Evolutionary conservation across 2,329 filamentous ascomycete genomes (phyloP), one percentile per base, ranked within the genome.

Genomic region (Fusarium guadeloupense): DNA sequence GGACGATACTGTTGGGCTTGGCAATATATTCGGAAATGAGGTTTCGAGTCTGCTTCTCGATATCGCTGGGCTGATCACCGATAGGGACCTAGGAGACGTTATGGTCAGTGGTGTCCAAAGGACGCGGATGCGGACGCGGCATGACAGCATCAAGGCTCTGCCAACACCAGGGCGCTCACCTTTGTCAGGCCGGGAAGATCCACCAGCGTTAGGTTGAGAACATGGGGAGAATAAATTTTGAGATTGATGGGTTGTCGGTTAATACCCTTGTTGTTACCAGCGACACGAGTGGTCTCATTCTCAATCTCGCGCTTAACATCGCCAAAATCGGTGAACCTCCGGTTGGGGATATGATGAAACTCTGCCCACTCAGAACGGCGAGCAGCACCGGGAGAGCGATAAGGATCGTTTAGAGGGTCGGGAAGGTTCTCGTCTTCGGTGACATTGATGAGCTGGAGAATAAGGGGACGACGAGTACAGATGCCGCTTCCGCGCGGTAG

Each of bases 11-110:
- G 83, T 99, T 99, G 13, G 95, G 94, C 80, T 99, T 99, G 54
- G 93, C 93, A 72, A 98, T 99, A 75, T 97, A 99, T 80, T 99
- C 95, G 51, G 93, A 91, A 70, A 99, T 98, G 70, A 99, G 85
- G 67, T 92, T 97, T 64, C 94, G 87, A 26, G 95, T 99, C 79
- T 99, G 95, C 78, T 97, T 98, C 82, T 99, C 95, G 72, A 99
- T 99, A 73, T 99, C 95, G 70, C 91, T 89, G 8, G 95, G 95
- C 75, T 99, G 95, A 75, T 99, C 95, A 66, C 95, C 95, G 75
- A 99, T 98, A 25, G 95, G 95, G 55, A 97, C 93, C 89, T 92
- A 48, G 23, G 37, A n/a, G n/a, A 43, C 45, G 53, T 28, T 25
- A 55, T 57, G 45, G 52, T 68, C 46, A 70, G 63, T 64, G 40